Evolutionary conservation across 2,329 filamentous ascomycete genomes (phyloP), one percentile per base, ranked within the genome.

Genomic region (Colletotrichum orbiculare): DNA sequence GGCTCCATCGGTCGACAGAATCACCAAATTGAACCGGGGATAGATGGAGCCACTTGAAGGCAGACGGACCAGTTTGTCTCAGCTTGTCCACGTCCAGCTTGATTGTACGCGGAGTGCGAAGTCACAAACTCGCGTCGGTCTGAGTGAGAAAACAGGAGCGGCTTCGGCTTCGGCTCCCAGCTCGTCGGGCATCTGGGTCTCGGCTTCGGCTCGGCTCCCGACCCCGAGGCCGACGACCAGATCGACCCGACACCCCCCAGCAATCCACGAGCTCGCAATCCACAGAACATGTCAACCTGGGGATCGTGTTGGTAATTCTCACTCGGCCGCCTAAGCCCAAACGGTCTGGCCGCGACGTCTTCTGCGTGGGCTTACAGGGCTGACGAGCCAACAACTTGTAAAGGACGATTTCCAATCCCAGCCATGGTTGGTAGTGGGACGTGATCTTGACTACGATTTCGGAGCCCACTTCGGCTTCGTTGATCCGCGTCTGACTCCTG

Each of bases 401-500:
- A 8, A n/a, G 17, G 33, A 37, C 12, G 13, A 47, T 33, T 49
- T 41, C 41, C 13, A 41, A 38, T 33, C 8, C 17, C 17, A 12
- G 46, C 12, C 41, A 12, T 52, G 11, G 63, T 48, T 53, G 58
- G 45, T 37, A 48, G 43, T 37, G 15, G 12, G 25, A 25, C 25
- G 42, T 39, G n/a, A 17, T 25, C 54, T 33, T 46, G 37, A 52
- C 43, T 52, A 8, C 12, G 12, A 37, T 41, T 55, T 13, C 8
- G 35, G 17, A 48, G 41, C 34, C 54, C 25, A 45, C 57, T 45
- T 45, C 62, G 38, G 50, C 62, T 50, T 46, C 62, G 37, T 17
- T 41, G 41, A 52, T 41, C 49, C 62, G 50, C 33, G 58, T 62
- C 62, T 62, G 41, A 65, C 57, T 25, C 37, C 17, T 6, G 4